Conservation (phyloP, 2,329 filamentous ascomycete species). For the Pseudogymnoascus sp. region DNA sequence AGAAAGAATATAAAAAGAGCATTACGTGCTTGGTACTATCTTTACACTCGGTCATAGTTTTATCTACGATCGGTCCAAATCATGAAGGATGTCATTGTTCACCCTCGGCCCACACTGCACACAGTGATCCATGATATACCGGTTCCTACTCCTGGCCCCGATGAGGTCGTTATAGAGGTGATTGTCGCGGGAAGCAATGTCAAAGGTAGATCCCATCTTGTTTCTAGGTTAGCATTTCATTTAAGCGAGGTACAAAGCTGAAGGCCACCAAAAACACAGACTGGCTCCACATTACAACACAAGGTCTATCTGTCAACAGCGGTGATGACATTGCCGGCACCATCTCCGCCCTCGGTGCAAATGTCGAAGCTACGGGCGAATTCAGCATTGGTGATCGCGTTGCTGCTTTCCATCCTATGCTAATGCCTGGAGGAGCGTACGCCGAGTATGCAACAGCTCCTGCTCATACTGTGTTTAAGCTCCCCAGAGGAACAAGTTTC, state of each 20-base stretch:
- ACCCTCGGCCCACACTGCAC: slow-evolving; percentile 16
- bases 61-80: background rate
- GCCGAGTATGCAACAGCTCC: slow-evolving; percentile 54
- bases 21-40: too few relatives aligned
- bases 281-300: slow-evolving; percentile 22
- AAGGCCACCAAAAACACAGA: slow-evolving; percentile 13
- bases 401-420: slow-evolving; percentile 46
- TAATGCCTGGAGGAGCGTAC: slow-evolving; percentile 43
- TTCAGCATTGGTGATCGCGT: slow-evolving; percentile 41
- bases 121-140: slow-evolving; percentile 16
- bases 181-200: slow-evolving; percentile 26
- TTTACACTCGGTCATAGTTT: too few relatives aligned
- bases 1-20: too few relatives aligned
- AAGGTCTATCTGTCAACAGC: slow-evolving; percentile 19
- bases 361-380: slow-evolving; percentile 34
- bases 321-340: slow-evolving; percentile 33
- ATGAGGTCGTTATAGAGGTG: slow-evolving; percentile 29
- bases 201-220: slow-evolving; percentile 12
- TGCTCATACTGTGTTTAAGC: slow-evolving; percentile 26
- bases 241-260: too few relatives aligned
- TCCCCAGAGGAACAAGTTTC: background rate
- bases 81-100: slow-evolving; percentile 29
- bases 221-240: background rate
- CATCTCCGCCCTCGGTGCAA: slow-evolving; percentile 41
- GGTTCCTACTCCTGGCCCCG: slow-evolving; percentile 25